Evolutionary conservation across 331 rosid genomes (phyloP).

Genomic region (Pyracantha coccinea): DNA sequence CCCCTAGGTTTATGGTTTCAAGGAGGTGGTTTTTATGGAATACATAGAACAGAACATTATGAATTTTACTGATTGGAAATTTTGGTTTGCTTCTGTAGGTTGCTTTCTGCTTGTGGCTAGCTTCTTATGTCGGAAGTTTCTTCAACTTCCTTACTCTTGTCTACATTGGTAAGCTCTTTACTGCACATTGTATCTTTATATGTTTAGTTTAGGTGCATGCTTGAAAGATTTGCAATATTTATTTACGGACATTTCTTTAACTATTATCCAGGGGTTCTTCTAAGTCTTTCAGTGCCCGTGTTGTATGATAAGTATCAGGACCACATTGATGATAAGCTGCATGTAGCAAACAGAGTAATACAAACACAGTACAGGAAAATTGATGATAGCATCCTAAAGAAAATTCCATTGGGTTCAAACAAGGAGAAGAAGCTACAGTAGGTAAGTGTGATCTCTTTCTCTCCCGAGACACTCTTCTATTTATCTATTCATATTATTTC

Average conservation of each 20-base stretch:
- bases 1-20: background rate
- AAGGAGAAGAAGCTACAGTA: slow-evolving; percentile 86
- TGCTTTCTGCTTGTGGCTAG: slow-evolving; percentile 48
- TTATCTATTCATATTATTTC: background rate
- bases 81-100: slow-evolving; percentile 43
- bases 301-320: slow-evolving; percentile 84
- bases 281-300: slow-evolving; percentile 77
- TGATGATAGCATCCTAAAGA: slow-evolving; percentile 44
- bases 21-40: background rate
- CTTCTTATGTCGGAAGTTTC: slow-evolving; percentile 62
- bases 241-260: background rate
- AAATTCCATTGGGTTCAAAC: slow-evolving; percentile 42
- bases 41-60: background rate
- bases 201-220: background rate
- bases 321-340: slow-evolving; percentile 51
- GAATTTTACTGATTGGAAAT: background rate
- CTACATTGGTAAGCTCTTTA: slow-evolving; percentile 49
- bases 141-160: slow-evolving; percentile 67
- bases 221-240: background rate
- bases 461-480: background rate
- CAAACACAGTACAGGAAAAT: slow-evolving; percentile 52
- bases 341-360: slow-evolving; percentile 29
- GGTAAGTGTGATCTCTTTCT: slow-evolving; percentile 25
- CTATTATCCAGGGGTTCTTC: slow-evolving; percentile 52
- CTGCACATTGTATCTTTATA: background rate